These are phyloP conservation scores for Arthroderma sp. DNA, from an alignment of 2,329 filamentous ascomycete species.

Conservation along the genomic window DNA sequence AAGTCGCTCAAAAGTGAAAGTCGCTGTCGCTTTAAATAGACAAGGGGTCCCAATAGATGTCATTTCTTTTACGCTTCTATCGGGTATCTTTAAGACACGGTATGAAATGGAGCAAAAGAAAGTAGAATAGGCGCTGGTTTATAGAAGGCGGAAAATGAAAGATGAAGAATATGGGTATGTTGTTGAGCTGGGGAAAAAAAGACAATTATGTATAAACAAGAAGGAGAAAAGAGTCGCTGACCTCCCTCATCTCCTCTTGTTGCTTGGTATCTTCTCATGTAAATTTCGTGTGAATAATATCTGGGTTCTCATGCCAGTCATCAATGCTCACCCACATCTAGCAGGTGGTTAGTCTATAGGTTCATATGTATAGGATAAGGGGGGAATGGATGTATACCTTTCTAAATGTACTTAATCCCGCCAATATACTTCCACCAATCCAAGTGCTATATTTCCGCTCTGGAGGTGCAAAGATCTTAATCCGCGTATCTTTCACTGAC, in stretches of 20 bases:
- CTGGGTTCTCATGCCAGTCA: conserved; percentile 98
- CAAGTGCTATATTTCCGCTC: conserved; percentile 98
- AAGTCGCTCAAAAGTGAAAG: too few species aligned
- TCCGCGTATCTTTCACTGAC: conserved; percentile 97
- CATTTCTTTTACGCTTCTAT: too few species aligned
- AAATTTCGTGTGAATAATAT: conserved; percentile 97
- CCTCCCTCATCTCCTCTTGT: too few species aligned
- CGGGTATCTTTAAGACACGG: too few species aligned
- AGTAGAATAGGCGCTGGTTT: too few species aligned
- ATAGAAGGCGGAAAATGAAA: too few species aligned
- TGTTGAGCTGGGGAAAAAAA: too few species aligned
- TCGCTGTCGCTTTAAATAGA: too few species aligned
- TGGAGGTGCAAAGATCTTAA: conserved; percentile 96
- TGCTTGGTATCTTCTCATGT: conserved; percentile 40
- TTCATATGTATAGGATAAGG: neutral
- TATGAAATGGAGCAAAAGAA: too few species aligned
- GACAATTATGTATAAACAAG: too few species aligned
- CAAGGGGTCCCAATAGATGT: too few species aligned
- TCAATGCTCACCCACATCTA: conserved; percentile 99
- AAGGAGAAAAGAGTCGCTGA: neutral
- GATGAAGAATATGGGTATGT: too few species aligned
- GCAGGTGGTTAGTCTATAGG: conserved; percentile 7
- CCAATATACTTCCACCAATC: conserved; percentile 96
- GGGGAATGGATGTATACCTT: conserved; percentile 50
- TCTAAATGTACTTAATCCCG: conserved; percentile 91